phyloP scores from a whole-genome alignment of 768 basidiomycete genomes.

The Psilocybe subaeruginosa region DNA sequence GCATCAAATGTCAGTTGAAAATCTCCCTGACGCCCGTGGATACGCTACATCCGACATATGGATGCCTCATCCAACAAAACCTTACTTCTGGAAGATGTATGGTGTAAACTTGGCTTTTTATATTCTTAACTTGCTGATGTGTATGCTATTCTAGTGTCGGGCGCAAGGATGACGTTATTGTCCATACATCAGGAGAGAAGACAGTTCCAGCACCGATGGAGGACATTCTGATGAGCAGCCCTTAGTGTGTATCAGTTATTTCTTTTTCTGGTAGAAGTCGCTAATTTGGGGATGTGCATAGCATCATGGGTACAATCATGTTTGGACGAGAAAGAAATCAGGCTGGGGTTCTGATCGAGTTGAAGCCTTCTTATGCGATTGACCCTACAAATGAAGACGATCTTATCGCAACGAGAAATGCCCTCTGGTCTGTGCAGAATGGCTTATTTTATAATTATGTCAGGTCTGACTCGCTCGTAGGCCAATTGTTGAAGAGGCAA shows the following conservation, averaged over 20 bases:
- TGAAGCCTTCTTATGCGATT: slow-evolving; percentile 26
- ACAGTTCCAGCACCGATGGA: slow-evolving; percentile 40
- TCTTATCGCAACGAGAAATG: slow-evolving; percentile 32
- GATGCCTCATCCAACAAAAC: slow-evolving; percentile 45
- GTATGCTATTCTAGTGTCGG: slow-evolving; percentile 34
- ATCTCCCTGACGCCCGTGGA: slow-evolving; percentile 36
- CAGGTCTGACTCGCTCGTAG: slow-evolving; percentile 18
- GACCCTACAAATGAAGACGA: slow-evolving; percentile 26
- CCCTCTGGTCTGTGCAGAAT: slow-evolving; percentile 34
- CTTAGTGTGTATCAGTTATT: slow-evolving; percentile 22
- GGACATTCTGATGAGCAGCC: slow-evolving; percentile 25
- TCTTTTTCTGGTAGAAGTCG: background rate
- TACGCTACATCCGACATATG: slow-evolving; percentile 49
- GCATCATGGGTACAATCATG: slow-evolving; percentile 36
- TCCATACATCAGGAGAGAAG: slow-evolving; percentile 39
- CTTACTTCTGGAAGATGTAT: slow-evolving; percentile 45
- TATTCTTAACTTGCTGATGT: background rate
- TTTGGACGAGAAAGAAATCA: slow-evolving; percentile 44
- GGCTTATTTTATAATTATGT: background rate
- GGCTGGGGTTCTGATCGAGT: slow-evolving; percentile 36
- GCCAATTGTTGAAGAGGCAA: slow-evolving; percentile 46
- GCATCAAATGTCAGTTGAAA: slow-evolving; percentile 38
- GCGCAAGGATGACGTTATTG: slow-evolving; percentile 40
- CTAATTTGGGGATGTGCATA: background rate
- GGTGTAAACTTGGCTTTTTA: slow-evolving; percentile 5